Evolutionary conservation across 202 grass and related monocot genomes (phyloP).

Genomic region (Elaeis oleifera): DNA sequence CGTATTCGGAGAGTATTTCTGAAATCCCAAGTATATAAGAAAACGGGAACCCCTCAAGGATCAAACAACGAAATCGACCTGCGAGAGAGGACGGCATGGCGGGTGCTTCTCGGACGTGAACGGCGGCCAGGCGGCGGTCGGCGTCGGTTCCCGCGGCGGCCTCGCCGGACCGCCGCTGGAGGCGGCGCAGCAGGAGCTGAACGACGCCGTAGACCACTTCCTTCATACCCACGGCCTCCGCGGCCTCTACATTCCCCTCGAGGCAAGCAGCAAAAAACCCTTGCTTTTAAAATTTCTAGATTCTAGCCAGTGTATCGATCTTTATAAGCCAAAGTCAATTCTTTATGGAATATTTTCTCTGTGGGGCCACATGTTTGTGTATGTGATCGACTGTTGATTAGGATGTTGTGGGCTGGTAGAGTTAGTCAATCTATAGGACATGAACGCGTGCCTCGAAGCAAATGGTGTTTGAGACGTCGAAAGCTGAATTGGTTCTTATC

Average conservation of each 20-base stretch:
- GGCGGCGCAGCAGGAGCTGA: constrained; percentile 29
- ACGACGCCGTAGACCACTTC: constrained; percentile 60
- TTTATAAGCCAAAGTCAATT: too few species aligned
- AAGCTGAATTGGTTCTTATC: too few species aligned
- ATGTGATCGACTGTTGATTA: neutral
- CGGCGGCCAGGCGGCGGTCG: constrained; percentile 67
- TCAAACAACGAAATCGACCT: too few species aligned
- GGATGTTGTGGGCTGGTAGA: too few species aligned
- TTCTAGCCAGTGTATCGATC: too few species aligned
- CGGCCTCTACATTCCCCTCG: constrained; percentile 64
- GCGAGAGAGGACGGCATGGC: constrained; percentile 22
- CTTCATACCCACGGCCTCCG: constrained; percentile 52
- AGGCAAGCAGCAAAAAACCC: constrained; percentile 34
- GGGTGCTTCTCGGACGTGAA: constrained; percentile 42
- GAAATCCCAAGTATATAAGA: too few species aligned
- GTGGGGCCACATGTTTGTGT: neutral
- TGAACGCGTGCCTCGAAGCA: too few species aligned
- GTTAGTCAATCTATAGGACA: too few species aligned
- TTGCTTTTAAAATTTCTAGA: neutral
- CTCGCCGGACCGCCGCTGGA: neutral
- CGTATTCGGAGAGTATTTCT: too few species aligned
- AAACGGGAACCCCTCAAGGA: too few species aligned
- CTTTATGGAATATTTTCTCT: too few species aligned
- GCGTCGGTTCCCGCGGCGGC: neutral
- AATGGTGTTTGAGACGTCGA: too few species aligned